Base-by-base conservation (phyloP, 306 rosid species). In the Ziziphus jujuba region DNA sequence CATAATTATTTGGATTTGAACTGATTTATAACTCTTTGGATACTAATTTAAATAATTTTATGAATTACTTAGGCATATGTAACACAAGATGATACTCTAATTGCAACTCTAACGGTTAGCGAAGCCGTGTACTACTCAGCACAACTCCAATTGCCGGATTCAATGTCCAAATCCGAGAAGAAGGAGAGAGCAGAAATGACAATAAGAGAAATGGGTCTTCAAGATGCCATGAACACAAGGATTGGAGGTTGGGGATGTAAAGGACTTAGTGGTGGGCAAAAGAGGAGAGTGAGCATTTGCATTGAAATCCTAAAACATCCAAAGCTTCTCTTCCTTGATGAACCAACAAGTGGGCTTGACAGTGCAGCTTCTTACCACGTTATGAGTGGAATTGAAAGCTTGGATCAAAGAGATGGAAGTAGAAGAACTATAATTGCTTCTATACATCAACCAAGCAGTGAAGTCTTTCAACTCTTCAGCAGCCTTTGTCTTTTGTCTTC, bases 301-400 rank as follows among this genome's bases (percentile, higher is more conserved):
- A 85, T 83, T 14, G 91, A 88, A 70, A 81, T 88, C 24, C 72
- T 88, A 13, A 84, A 83, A 13, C 74, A 70, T 0, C 95, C 95
- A 0, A 81, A 38, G 31, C 89, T 88, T 56, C 79, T 88, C 4
- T 85, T 88, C 57, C 79, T 85, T 36, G 95, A 88, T 50, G 95
- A 88, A 69, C 95, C 95, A 15, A 88, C 91, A 1, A 83, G 89
- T 34, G 91, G 95, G 10, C 89, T 88, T 13, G 95, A 88, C 14
- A 83, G 87, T 19, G 86, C 91, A 5, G 86, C 87, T 53, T 70
- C 85, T 5, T 81, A 72, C 31, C 67, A 83, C 79, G 84, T 83
- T 2, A 75, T 83, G 86, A 83, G 72, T n/a, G 28, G 81, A 25
- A 79, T 79, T 53, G 67, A 72, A 1, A 48, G 56, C 4, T 40